Conservation (phyloP, 345 rosid species). For the Gossypium raimondii region DNA sequence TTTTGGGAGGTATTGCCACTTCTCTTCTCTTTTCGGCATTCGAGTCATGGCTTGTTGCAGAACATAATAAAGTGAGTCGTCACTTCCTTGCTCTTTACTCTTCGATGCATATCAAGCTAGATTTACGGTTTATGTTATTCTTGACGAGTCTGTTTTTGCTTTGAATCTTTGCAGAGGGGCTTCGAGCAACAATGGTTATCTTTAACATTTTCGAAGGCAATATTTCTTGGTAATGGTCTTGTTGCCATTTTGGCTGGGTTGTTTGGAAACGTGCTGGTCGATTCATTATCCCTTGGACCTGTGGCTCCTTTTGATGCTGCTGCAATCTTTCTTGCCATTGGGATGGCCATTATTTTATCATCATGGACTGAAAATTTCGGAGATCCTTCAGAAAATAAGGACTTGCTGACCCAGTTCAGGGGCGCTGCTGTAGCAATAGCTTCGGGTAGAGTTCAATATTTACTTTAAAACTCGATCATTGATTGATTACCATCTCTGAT, state of each 20-base stretch:
- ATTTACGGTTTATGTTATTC: background rate
- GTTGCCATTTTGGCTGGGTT: slow-evolving; percentile 85
- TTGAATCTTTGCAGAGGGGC: slow-evolving; percentile 53
- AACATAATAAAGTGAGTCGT: slow-evolving; percentile 74
- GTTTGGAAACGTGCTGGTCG: slow-evolving; percentile 85
- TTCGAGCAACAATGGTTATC: slow-evolving; percentile 93
- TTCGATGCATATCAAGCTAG: background rate
- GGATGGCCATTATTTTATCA: slow-evolving; percentile 76
- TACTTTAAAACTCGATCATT: slow-evolving; percentile 5
- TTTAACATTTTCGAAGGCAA: slow-evolving; percentile 86
- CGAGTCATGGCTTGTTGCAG: slow-evolving; percentile 99
- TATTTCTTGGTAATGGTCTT: slow-evolving; percentile 90
- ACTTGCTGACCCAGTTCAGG: slow-evolving; percentile 80
- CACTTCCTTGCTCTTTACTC: background rate
- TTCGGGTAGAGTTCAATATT: slow-evolving; percentile 56
- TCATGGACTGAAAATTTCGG: slow-evolving; percentile 88
- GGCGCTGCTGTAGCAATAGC: slow-evolving; percentile 90
- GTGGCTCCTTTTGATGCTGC: slow-evolving; percentile 98
- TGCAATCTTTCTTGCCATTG: slow-evolving; percentile 87
- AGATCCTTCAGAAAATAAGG: slow-evolving; percentile 86
- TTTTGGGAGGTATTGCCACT: slow-evolving; percentile 94
- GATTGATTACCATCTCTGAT: background rate
- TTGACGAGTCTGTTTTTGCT: background rate
- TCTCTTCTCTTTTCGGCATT: slow-evolving; percentile 85
- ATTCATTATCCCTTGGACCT: slow-evolving; percentile 71